Conservation (phyloP, 1,284 basidiomycete species). For the Amylostereum chailletii region DNA sequence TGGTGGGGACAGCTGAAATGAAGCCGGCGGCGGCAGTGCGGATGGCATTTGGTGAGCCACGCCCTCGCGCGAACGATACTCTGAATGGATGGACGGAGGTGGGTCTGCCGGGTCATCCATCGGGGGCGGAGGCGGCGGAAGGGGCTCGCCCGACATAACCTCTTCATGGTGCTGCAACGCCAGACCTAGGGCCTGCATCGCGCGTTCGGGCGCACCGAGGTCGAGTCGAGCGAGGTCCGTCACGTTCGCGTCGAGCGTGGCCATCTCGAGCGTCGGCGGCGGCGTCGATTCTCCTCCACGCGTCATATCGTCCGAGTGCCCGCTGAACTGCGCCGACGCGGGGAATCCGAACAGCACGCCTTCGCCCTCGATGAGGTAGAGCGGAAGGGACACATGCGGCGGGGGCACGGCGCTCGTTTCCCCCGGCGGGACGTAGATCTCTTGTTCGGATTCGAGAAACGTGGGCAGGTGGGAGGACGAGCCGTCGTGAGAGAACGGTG, state of each 20-base stretch:
- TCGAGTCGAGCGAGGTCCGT: conserved; percentile 54
- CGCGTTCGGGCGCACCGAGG: conserved; percentile 40
- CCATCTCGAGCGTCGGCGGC: conserved; percentile 65
- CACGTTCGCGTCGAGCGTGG: conserved; percentile 55
- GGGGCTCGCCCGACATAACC: conserved; percentile 14
- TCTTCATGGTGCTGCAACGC: conserved; percentile 45
- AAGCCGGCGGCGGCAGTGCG: conserved; percentile 30
- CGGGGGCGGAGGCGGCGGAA: conserved; percentile 68
- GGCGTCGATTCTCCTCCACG: conserved; percentile 46
- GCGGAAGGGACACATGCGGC: conserved; percentile 20
- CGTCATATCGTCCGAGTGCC: conserved; percentile 54
- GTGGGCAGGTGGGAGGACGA: conserved; percentile 59
- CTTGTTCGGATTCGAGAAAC: conserved; percentile 68
- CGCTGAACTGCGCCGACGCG: conserved; percentile 66
- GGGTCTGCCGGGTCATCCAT: conserved; percentile 80
- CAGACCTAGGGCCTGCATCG: conserved; percentile 50
- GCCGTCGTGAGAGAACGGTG: conserved; percentile 62
- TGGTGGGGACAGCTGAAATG: conserved; percentile 21
- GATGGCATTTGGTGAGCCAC: conserved; percentile 32
- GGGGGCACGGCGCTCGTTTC: conserved; percentile 27
- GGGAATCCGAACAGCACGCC: conserved; percentile 65
- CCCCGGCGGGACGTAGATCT: conserved; percentile 52
- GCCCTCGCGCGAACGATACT: conserved; percentile 51
- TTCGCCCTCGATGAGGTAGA: conserved; percentile 51
- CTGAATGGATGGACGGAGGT: conserved; percentile 75